Base-by-base conservation (phyloP, 2,329 filamentous ascomycete species). In the Aphanoascus verrucosus region DNA sequence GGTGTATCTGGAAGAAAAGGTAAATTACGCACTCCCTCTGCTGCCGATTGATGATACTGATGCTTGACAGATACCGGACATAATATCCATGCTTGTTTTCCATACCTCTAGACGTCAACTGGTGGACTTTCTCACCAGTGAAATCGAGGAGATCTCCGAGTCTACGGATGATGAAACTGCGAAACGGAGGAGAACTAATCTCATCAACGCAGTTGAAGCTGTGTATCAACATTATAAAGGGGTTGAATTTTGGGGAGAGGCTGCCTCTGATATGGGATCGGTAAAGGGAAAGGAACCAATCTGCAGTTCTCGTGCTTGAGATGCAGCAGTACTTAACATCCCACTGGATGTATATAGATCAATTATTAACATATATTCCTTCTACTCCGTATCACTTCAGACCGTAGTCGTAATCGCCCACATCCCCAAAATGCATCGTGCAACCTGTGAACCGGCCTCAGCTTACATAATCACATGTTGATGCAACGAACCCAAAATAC, bases 51-150 rank as follows among this genome's bases (percentile, higher is more conserved):
- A 23, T 28, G 45, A 20, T 17, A 37, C 42, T 28, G 19, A 53
- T n/a, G 15, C 38, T 44, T 57, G 14, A n/a, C 59, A 83, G 65
- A 91, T 95, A 77, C 84, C 87, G 53, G 82, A 88, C 43, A 86
- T 95, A 60, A 90, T 95, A 88, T 76, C 81, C 0, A 76, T 86
- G 55, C 87, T 97, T 63, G 77, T 98, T 17, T 98, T 95, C 65
- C 91, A 97, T 67, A 83, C 84, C 15, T 95, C 90, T 1, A 80
- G 90, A 20, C 81, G 84, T 57, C 81, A 89, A 54, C 76, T 97
- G 3, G 75, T 96, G 14, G 76, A 80, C 15, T 79, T 82, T 49
- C 72, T 98, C 45, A 82, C 82, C 61, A 71, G 79, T n/a, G 74
- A 80, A 11, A 76, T 85, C 58, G 77, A 86, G 46, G 71, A 77